phyloP scores from a whole-genome alignment of 2,329 filamentous ascomycete genomes.

The Phaeosphaeriaceae sp. region DNA sequence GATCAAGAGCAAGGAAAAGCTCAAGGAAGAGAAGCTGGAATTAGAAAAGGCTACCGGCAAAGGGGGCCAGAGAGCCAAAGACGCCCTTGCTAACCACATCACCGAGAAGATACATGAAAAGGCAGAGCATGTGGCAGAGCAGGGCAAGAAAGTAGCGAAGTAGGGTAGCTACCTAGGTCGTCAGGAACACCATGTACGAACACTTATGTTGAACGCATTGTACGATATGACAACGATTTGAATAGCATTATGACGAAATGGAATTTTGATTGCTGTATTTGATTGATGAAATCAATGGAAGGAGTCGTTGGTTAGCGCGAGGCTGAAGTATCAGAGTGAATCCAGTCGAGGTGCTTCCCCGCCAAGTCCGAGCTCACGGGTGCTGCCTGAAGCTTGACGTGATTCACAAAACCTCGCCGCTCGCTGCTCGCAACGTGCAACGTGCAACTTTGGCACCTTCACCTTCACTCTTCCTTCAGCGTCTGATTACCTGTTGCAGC shows the following conservation, averaged over 20 bases:
- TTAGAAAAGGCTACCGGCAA: slow-evolving; percentile 39
- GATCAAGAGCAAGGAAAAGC: slow-evolving; percentile 49
- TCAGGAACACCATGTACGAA: neutral
- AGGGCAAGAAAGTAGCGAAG: slow-evolving; percentile 15
- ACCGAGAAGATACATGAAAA: slow-evolving; percentile 32
- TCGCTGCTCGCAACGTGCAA: slow-evolving; percentile 1
- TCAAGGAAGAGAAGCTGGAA: slow-evolving; percentile 46
- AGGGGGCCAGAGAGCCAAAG: slow-evolving; percentile 35
- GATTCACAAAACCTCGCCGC: slow-evolving; percentile 39
- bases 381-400: slow-evolving; percentile 41
- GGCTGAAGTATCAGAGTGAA: slow-evolving; percentile 15
- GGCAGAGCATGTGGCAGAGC: slow-evolving; percentile 30
- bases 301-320: slow-evolving; percentile 4
- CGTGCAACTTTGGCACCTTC: slow-evolving; percentile 15
- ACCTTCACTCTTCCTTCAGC: slow-evolving; percentile 5
- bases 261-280: no score
- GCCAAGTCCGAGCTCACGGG: slow-evolving; percentile 30
- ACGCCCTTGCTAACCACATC: slow-evolving; percentile 36
- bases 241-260: neutral
- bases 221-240: slow-evolving; percentile 1
- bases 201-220: neutral
- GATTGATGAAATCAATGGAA: neutral
- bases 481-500: no score
- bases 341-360: slow-evolving; percentile 2
- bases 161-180: neutral